phyloP scores from a whole-genome alignment of 75 land plant species.

The Cupressus sempervirens region DNA sequence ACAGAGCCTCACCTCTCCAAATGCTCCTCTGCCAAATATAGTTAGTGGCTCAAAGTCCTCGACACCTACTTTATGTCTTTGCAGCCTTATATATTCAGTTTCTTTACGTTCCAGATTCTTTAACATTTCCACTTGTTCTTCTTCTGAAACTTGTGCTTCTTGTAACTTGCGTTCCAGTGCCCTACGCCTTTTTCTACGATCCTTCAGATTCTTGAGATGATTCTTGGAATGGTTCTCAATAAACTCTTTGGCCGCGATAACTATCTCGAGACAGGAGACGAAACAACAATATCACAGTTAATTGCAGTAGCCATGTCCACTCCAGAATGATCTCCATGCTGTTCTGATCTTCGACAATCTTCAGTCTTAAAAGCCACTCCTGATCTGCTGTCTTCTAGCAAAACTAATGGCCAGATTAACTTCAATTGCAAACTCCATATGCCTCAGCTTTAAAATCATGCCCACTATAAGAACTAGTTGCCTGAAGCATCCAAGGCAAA shows the following conservation, averaged over 20 bases:
- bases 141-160: slow-evolving; percentile 63
- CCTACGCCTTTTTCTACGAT: slow-evolving; percentile 61
- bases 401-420: not conserved
- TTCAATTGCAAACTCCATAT: not conserved
- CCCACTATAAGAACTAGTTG: not conserved
- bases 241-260: slow-evolving; percentile 61
- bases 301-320: slow-evolving; percentile 4
- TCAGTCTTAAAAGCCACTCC: slow-evolving; percentile 22
- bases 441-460: not conserved
- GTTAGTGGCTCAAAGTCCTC: slow-evolving; percentile 85
- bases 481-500: not conserved
- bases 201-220: slow-evolving; percentile 59
- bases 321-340: slow-evolving; percentile 1
- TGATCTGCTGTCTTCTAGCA: slow-evolving; percentile 4
- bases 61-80: slow-evolving; percentile 77
- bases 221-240: slow-evolving; percentile 64
- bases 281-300: slow-evolving; percentile 28
- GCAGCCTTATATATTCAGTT: slow-evolving; percentile 77
- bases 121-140: slow-evolving; percentile 66
- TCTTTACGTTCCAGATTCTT: slow-evolving; percentile 73
- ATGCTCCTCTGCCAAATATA: slow-evolving; percentile 80
- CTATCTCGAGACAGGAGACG: slow-evolving; percentile 58
- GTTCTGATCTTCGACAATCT: slow-evolving; percentile 25
- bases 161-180: slow-evolving; percentile 56
- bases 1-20: slow-evolving; percentile 58